Evolutionary conservation across 129 eudicot genomes (phyloP).

Genomic region (Kitagawia praeruptora): DNA sequence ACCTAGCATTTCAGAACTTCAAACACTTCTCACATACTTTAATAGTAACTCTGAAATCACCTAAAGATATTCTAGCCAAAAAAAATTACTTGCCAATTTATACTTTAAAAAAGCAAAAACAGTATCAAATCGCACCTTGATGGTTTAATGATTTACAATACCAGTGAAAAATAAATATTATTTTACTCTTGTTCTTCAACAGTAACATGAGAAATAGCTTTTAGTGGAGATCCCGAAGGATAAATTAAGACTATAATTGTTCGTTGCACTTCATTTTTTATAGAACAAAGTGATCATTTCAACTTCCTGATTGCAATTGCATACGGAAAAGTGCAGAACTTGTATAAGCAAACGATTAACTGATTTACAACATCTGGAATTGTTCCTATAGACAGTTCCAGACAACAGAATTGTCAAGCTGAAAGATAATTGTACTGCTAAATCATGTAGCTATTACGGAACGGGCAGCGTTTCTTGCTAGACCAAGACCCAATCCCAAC

Average conservation of each 20-base stretch:
- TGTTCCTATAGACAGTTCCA: not conserved
- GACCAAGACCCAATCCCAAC: slow-evolving; percentile 67
- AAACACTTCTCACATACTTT: no score
- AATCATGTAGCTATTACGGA: slow-evolving; percentile 11
- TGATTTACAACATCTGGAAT: not conserved
- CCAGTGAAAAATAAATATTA: no score
- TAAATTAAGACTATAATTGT: no score
- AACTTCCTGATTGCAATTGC: not conserved
- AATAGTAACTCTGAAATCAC: no score
- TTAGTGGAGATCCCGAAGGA: not conserved
- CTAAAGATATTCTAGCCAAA: no score
- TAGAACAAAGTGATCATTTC: not conserved
- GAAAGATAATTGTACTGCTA: not conserved
- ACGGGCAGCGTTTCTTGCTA: slow-evolving; percentile 45
- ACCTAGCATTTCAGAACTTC: no score
- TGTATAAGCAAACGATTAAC: not conserved
- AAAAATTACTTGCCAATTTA: no score
- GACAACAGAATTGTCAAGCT: not conserved
- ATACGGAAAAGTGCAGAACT: not conserved
- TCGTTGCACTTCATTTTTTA: not conserved
- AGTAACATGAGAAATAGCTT: no score
- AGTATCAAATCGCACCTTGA: no score
- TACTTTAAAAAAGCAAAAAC: no score
- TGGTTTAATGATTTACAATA: no score
- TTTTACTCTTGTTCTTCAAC: no score